Percentiles rank a stretch among this genome's conserved stretches.
Evolutionary conservation across 1,139 yeast genomes (phyloP).

Genomic region (Torulaspora globosa): DNA sequence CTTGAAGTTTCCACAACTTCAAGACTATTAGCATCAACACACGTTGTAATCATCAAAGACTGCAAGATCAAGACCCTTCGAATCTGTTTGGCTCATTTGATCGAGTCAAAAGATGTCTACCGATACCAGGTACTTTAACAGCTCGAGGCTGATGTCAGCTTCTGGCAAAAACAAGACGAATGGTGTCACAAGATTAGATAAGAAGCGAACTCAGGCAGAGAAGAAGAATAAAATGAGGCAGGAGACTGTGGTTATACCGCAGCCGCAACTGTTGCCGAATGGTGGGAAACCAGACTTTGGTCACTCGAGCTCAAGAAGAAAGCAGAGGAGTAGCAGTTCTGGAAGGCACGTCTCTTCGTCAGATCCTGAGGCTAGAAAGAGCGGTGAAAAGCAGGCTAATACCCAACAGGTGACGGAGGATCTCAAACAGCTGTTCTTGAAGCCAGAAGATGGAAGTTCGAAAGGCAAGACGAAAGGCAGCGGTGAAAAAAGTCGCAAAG

Average conservation of each 20-base stretch:
- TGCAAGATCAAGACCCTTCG: not conserved
- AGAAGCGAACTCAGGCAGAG: slow-evolving; percentile 14
- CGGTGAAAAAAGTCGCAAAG: slow-evolving; percentile 1
- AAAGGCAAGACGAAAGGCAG: not conserved
- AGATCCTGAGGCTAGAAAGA: slow-evolving; percentile 5
- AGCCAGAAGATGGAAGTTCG: slow-evolving; percentile 1
- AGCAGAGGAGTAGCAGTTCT: not conserved
- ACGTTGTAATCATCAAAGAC: not conserved
- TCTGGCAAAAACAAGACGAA: slow-evolving; percentile 28
- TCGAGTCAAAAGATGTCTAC: slow-evolving; percentile 26
- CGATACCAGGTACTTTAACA: slow-evolving; percentile 36
- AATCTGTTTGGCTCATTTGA: not conserved
- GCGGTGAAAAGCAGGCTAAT: not conserved
- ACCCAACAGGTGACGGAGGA: slow-evolving; percentile 21
- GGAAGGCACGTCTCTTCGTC: slow-evolving; percentile 8
- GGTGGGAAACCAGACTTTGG: slow-evolving; percentile 36
- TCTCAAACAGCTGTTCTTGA: slow-evolving; percentile 23
- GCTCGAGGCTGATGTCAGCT: slow-evolving; percentile 33
- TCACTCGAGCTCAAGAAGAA: slow-evolving; percentile 12
- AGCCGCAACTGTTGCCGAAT: slow-evolving; percentile 30
- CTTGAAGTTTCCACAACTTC: slow-evolving; percentile 6
- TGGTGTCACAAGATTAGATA: slow-evolving; percentile 15
- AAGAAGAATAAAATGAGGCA: slow-evolving; percentile 18
- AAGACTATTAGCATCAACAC: slow-evolving; percentile 3
- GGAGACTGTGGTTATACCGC: slow-evolving; percentile 17